phyloP scores from a whole-genome alignment of 495 filamentous ascomycete genomes.

The Tuber magnatum region DNA sequence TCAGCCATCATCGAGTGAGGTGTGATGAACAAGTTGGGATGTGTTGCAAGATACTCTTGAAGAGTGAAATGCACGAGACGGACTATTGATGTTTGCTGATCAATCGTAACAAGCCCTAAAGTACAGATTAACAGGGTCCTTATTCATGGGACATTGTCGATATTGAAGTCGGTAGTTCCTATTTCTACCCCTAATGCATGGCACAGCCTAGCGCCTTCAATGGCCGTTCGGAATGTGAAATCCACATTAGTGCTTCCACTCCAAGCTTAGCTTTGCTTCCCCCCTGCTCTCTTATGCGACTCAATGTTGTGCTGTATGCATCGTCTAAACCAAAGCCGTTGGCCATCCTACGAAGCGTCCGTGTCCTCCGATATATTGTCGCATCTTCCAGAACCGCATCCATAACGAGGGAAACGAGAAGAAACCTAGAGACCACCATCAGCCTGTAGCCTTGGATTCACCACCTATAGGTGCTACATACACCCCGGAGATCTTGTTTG shows the following conservation, averaged over 20 bases:
- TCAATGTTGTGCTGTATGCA: neutral
- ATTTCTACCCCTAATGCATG: neutral
- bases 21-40: neutral
- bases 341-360: neutral
- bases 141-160: neutral
- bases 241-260: neutral
- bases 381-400: neutral
- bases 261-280: neutral
- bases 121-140: neutral
- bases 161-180: neutral
- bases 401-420: neutral
- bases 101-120: neutral
- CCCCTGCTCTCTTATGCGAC: neutral
- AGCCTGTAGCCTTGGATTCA: neutral
- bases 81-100: neutral
- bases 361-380: neutral
- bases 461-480: neutral
- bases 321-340: neutral
- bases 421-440: neutral
- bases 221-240: neutral
- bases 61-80: neutral
- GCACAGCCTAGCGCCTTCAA: neutral
- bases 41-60: neutral
- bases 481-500: neutral
- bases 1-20: neutral